phyloP scores from a whole-genome alignment of 164 flowering plant species.

The Piper betle region DNA sequence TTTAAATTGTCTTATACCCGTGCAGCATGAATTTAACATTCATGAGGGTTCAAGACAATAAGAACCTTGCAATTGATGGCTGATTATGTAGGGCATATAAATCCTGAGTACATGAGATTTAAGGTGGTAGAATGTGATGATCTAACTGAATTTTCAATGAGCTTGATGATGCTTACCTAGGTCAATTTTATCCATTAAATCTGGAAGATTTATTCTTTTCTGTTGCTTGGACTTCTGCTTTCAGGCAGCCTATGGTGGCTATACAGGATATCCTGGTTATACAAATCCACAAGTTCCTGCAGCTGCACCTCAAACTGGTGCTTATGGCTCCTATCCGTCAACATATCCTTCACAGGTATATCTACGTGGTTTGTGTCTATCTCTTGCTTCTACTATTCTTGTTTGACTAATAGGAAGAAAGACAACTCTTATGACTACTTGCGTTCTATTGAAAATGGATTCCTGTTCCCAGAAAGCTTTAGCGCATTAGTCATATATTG shows the following conservation, averaged over 20 bases:
- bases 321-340: conserved; percentile 60
- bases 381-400: too few species aligned
- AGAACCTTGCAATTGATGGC: neutral
- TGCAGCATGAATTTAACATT: too few species aligned
- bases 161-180: too few species aligned
- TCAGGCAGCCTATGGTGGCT: conserved; percentile 44
- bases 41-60: too few species aligned
- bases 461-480: neutral
- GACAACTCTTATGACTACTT: neutral
- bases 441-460: neutral
- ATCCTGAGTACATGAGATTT: neutral
- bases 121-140: neutral
- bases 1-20: too few species aligned
- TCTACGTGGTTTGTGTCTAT: neutral
- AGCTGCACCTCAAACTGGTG: conserved; percentile 42
- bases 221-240: neutral
- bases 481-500: neutral
- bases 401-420: too few species aligned
- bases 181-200: too few species aligned
- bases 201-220: neutral
- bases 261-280: conserved; percentile 26
- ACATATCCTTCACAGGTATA: conserved; percentile 62
- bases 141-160: too few species aligned
- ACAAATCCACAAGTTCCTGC: conserved; percentile 39
- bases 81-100: neutral